Conservation (phyloP, 805 yeast genomes). For the Alloascoidea africana region DNA sequence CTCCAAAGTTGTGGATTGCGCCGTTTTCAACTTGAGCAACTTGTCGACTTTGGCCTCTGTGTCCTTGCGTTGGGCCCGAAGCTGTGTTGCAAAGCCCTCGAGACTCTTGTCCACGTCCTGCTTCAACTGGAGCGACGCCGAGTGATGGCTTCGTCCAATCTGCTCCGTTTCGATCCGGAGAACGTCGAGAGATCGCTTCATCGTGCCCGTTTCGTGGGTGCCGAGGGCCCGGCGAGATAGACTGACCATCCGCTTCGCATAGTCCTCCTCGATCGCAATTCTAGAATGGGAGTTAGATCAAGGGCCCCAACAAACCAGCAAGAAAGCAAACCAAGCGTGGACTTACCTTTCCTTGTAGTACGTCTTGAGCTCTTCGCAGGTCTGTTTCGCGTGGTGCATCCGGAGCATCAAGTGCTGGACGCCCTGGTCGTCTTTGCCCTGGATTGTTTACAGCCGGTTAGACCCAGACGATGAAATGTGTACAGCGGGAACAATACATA, state of each 20-base stretch:
- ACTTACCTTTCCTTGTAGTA: constrained; percentile 38
- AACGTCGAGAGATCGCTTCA: constrained; percentile 43
- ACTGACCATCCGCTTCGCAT: constrained; percentile 35
- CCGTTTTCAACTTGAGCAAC: constrained; percentile 1
- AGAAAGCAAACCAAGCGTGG: too few species aligned
- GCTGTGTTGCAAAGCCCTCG: constrained; percentile 27
- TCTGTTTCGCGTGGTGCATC: constrained; percentile 42
- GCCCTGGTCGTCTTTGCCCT: constrained; percentile 51
- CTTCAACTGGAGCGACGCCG: constrained; percentile 32
- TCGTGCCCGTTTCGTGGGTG: constrained; percentile 39
- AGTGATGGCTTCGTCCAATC: constrained; percentile 39
- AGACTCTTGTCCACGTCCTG: constrained; percentile 38
- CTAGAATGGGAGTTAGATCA: too few species aligned
- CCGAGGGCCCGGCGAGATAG: constrained; percentile 39
- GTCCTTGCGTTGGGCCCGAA: constrained; percentile 15
- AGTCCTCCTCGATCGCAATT: constrained; percentile 63
- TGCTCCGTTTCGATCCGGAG: constrained; percentile 43
- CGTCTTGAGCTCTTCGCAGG: constrained; percentile 33
- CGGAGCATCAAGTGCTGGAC: constrained; percentile 36
- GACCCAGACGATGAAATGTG: background rate
- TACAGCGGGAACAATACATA: constrained; percentile 7
- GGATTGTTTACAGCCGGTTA: constrained; percentile 17
- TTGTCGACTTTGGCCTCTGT: constrained; percentile 20
- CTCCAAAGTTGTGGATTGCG: constrained; percentile 19
- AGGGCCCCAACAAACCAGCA: too few species aligned